These are phyloP conservation scores for Dipteronia dyeriana DNA, from an alignment of 345 rosid species.

Conservation along the genomic window DNA sequence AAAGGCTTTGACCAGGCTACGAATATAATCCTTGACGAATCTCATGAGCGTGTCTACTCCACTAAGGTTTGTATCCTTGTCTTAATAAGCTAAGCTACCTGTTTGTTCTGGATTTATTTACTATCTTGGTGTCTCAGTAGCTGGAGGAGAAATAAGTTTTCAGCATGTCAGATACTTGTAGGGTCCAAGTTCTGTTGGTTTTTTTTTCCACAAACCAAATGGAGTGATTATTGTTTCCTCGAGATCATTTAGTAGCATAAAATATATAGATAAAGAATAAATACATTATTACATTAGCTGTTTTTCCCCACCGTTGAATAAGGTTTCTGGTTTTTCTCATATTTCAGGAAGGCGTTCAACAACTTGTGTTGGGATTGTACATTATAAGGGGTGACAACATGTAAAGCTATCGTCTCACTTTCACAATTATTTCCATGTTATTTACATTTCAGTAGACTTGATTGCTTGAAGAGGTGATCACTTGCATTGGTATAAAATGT, in stretches of 20 bases:
- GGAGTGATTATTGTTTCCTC: neutral
- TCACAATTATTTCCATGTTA: constrained; percentile 1
- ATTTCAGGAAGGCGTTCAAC: constrained; percentile 94
- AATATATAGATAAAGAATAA: neutral
- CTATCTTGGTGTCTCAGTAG: neutral
- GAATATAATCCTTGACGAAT: constrained; percentile 84
- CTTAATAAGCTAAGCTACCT: neutral
- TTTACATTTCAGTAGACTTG: neutral
- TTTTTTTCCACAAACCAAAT: neutral
- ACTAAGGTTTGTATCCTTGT: constrained; percentile 56
- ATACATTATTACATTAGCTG: neutral
- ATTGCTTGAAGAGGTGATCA: neutral
- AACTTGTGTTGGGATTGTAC: constrained; percentile 88
- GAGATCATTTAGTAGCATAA: neutral
- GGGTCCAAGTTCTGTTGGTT: neutral
- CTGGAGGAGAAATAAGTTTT: neutral
- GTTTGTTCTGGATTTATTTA: neutral
- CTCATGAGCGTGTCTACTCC: constrained; percentile 89
- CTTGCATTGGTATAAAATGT: neutral
- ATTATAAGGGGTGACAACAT: constrained; percentile 98
- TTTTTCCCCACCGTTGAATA: neutral
- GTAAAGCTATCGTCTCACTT: constrained; percentile 36
- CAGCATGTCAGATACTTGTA: neutral
- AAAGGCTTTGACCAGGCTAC: constrained; percentile 95
- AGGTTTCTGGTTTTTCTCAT: constrained; percentile 4